Conservation (phyloP, 2,329 filamentous ascomycete species). For the Penicillium sp. region DNA sequence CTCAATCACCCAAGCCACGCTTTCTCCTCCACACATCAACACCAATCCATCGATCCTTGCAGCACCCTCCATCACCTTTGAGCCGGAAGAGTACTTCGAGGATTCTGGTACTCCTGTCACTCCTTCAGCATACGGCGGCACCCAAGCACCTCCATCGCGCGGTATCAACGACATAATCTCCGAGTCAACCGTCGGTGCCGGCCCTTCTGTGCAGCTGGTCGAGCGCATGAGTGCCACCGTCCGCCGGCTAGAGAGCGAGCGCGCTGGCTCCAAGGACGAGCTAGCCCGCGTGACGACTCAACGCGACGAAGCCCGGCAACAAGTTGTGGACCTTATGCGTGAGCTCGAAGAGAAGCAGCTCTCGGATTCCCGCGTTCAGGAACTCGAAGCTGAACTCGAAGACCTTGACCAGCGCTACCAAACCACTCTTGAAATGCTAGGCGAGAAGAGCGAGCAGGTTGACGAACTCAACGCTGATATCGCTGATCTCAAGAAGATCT, state of each 20-base stretch:
- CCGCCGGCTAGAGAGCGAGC: slow-evolving; percentile 85
- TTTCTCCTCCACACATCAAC: slow-evolving; percentile 32
- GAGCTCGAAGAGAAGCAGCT: slow-evolving; percentile 71
- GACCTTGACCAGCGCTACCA: slow-evolving; percentile 77
- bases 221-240: slow-evolving; percentile 95
- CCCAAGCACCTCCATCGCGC: slow-evolving; percentile 46
- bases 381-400: slow-evolving; percentile 66
- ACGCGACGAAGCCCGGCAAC: slow-evolving; percentile 84
- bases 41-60: slow-evolving; percentile 28
- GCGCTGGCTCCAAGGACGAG: slow-evolving; percentile 85
- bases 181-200: slow-evolving; percentile 83
- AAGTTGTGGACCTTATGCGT: slow-evolving; percentile 87
- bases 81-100: slow-evolving; percentile 49
- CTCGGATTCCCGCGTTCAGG: slow-evolving; percentile 59
- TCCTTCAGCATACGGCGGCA: slow-evolving; percentile 41
- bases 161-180: slow-evolving; percentile 82
- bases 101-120: slow-evolving; percentile 35
- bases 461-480: slow-evolving; percentile 90
- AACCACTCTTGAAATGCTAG: slow-evolving; percentile 88
- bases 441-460: slow-evolving; percentile 93
- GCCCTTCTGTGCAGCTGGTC: slow-evolving; percentile 90
- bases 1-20: slow-evolving; percentile 28
- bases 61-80: slow-evolving; percentile 45
- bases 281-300: slow-evolving; percentile 76
- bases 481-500: slow-evolving; percentile 91